A percentile compares a stretch with the other conserved stretches of the same genome.
These are phyloP conservation scores for Venturia aucupariae DNA, from an alignment of 2,329 filamentous ascomycete species.

Conservation along the genomic window DNA sequence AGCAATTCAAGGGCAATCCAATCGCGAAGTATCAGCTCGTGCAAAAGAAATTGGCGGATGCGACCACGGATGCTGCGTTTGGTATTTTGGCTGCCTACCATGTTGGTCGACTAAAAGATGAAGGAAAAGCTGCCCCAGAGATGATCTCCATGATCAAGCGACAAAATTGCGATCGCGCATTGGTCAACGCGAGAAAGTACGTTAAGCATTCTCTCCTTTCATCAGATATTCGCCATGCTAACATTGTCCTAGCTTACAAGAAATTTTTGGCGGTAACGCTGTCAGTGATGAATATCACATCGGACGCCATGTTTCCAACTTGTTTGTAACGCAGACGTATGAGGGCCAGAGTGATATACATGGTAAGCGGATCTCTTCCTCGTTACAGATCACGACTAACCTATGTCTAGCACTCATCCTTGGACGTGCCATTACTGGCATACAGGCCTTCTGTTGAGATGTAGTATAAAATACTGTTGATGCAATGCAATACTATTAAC, in stretches of 20 bases:
- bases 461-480: not conserved
- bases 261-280: constrained; percentile 97
- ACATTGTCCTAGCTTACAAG: constrained; percentile 56
- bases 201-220: not conserved
- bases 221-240: not conserved
- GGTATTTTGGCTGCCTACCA: constrained; percentile 85
- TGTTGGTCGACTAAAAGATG: constrained; percentile 86
- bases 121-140: constrained; percentile 78
- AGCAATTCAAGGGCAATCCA: constrained; percentile 93
- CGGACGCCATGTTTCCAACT: constrained; percentile 85
- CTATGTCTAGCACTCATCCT: constrained; percentile 14
- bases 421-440: constrained; percentile 16
- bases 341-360: constrained; percentile 98
- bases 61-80: constrained; percentile 80
- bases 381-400: constrained; percentile 6
- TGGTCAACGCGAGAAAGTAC: constrained; percentile 63
- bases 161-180: constrained; percentile 89
- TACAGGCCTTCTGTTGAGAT: constrained; percentile 15
- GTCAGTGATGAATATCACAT: constrained; percentile 96
- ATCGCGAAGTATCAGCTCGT: constrained; percentile 93
- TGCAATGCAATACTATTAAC: too few relatives aligned
- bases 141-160: constrained; percentile 98
- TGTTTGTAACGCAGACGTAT: constrained; percentile 97
- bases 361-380: constrained; percentile 47
- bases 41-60: constrained; percentile 96